phyloP scores from a whole-genome alignment of 805 yeast species.

The Teunomyces aglyptinius region DNA sequence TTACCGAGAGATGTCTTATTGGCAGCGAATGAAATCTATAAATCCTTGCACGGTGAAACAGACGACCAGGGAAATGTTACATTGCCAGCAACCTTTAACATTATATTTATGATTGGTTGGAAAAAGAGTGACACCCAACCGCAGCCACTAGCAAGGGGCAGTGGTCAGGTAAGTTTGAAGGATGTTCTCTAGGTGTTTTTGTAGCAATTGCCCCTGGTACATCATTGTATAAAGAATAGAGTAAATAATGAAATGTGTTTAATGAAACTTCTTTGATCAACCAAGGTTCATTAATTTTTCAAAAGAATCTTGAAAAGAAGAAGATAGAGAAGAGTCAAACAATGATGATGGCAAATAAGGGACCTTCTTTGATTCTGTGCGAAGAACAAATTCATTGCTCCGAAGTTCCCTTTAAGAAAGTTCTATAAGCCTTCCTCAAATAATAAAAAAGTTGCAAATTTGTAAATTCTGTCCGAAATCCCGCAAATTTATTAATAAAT shows the following conservation, averaged over 20 bases:
- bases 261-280: too few species aligned
- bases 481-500: neutral
- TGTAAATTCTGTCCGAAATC: neutral
- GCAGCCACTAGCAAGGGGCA: conserved; percentile 69
- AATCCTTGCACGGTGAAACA: conserved; percentile 63
- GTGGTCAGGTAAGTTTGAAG: conserved; percentile 65
- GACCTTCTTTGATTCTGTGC: too few species aligned
- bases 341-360: too few species aligned
- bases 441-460: neutral
- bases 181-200: conserved; percentile 45
- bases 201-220: neutral
- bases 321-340: too few species aligned
- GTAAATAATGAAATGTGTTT: neutral
- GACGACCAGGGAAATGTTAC: conserved; percentile 45
- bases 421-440: neutral
- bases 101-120: conserved; percentile 88
- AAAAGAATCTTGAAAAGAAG: too few species aligned
- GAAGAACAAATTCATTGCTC: neutral
- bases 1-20: conserved; percentile 58
- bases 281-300: too few species aligned
- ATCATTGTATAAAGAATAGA: neutral
- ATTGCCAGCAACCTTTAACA: conserved; percentile 77
- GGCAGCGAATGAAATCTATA: conserved; percentile 78
- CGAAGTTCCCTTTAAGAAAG: neutral
- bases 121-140: conserved; percentile 70